phyloP scores from a whole-genome alignment of 768 basidiomycete genomes.

The Phanerochaete carnosa region DNA sequence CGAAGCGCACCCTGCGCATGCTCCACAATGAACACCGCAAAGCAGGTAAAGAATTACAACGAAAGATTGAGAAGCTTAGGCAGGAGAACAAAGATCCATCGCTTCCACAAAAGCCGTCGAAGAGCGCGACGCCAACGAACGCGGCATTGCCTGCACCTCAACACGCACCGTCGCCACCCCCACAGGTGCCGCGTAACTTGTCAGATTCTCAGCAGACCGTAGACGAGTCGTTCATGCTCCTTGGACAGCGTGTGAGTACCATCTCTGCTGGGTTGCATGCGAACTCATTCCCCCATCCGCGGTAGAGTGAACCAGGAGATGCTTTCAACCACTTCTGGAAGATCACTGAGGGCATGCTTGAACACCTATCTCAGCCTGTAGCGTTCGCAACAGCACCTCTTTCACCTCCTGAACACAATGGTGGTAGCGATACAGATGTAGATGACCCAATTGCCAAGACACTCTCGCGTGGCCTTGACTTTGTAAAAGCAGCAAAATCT shows the following conservation, averaged over 20 bases:
- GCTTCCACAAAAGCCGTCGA: constrained; percentile 55
- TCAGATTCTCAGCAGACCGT: constrained; percentile 52
- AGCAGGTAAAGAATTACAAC: constrained; percentile 65
- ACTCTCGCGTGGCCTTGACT: constrained; percentile 43
- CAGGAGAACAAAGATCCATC: constrained; percentile 78
- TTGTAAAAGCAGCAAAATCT: constrained; percentile 26
- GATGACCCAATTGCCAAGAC: constrained; percentile 63
- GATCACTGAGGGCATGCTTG: constrained; percentile 82
- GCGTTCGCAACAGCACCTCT: constrained; percentile 84
- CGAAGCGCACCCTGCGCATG: constrained; percentile 74
- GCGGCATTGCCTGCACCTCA: constrained; percentile 22
- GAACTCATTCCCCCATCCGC: constrained; percentile 2
- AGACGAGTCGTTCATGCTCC: constrained; percentile 87
- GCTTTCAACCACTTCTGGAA: constrained; percentile 90
- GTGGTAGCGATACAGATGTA: constrained; percentile 60
- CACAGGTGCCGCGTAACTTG: constrained; percentile 40
- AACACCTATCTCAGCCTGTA: constrained; percentile 78
- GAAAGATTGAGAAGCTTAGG: constrained; percentile 66
- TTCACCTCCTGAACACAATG: constrained; percentile 45
- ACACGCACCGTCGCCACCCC: constrained; percentile 43
- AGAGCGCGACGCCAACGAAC: neutral
- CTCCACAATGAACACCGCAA: constrained; percentile 73
- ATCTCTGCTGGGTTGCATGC: neutral
- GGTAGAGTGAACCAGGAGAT: constrained; percentile 67
- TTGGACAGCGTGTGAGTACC: constrained; percentile 68